Base-by-base conservation (phyloP, 139 green algal genomes). In the Edaphochlamys debaryana region DNA sequence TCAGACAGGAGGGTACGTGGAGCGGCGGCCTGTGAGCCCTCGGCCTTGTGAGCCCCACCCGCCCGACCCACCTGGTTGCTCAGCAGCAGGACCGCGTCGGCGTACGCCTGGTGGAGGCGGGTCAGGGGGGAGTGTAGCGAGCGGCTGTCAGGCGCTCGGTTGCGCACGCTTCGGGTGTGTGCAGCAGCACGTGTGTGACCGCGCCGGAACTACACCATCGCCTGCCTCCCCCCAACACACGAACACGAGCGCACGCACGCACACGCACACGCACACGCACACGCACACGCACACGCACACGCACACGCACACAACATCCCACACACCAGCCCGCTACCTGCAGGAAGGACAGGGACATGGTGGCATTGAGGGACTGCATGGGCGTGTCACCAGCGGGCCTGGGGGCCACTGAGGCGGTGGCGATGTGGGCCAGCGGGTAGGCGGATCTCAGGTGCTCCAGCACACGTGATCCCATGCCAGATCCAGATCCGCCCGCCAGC, bases 321-420 rank as follows among this genome's bases (percentile, higher is more conserved):
- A n/a, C n/a, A n/a, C n/a, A n/a, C 45, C 45, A 9, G 11, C 45
- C 11, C 45, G 11, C 45, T 54, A 13, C 45, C 45, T 88, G 87
- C 38, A 91, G 64, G 64, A 91, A 88, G 52, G 82, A 89, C 58
- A 91, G 84, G 20, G 87, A 74, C 84, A 91, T 87, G 1, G 84
- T 64, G 20, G 36, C 52, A 69, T 91, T 91, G 4, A 91, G 68
- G 73, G 68, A 85, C 79, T 91, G 87, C 87, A 91, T 77, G 27
- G 87, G 79, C n/a, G 87, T 86, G 75, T 91, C 87, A 9, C 87
- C 87, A 67, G 79, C 82, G 0, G 71, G 29, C 8, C 87, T 54
- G n/a, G 87, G 87, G 9, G 79, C 84, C 50, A 91, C 74, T 15
- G 52, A 85, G 0, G 82, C 74, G 1, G 84, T 79, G 29, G 79